These are phyloP conservation scores for Leccinum fallax DNA, from an alignment of 1,284 basidiomycete genomes.

Conservation along the genomic window DNA sequence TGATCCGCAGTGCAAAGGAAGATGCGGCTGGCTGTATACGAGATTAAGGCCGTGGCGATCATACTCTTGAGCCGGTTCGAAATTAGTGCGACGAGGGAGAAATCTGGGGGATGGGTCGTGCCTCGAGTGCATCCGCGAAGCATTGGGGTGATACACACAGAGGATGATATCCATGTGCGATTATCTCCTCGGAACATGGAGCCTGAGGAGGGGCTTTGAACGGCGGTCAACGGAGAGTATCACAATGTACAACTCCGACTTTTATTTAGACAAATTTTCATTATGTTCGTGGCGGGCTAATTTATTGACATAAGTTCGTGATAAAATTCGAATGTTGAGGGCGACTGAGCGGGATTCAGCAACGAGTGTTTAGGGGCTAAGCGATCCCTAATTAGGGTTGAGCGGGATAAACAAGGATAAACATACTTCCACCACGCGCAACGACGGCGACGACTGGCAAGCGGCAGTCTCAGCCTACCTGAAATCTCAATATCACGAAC, in stretches of 20 bases:
- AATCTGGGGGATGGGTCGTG: slow-evolving; percentile 8
- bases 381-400: slow-evolving; percentile 4
- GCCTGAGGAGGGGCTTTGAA: background rate
- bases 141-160: slow-evolving; percentile 23
- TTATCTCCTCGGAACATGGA: slow-evolving; percentile 11
- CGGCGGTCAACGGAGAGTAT: background rate
- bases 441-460: slow-evolving; percentile 19
- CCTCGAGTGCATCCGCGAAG: slow-evolving; percentile 21
- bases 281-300: too few relatives aligned
- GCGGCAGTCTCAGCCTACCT: background rate
- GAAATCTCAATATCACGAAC: background rate
- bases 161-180: slow-evolving; percentile 21
- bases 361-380: background rate
- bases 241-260: background rate
- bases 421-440: slow-evolving; percentile 14
- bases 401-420: slow-evolving; percentile 21
- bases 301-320: too few relatives aligned
- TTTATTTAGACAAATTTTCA: background rate
- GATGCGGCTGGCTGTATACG: slow-evolving; percentile 28
- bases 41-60: slow-evolving; percentile 22
- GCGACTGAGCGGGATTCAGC: background rate
- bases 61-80: slow-evolving; percentile 24
- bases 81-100: slow-evolving; percentile 9
- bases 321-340: background rate
- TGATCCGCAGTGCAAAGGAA: slow-evolving; percentile 26